Percentiles rank a stretch among this genome's conserved stretches.
Evolutionary conservation across 2,329 filamentous ascomycete species (phyloP).

Genomic region (Ophiostoma himal-ulmi): DNA sequence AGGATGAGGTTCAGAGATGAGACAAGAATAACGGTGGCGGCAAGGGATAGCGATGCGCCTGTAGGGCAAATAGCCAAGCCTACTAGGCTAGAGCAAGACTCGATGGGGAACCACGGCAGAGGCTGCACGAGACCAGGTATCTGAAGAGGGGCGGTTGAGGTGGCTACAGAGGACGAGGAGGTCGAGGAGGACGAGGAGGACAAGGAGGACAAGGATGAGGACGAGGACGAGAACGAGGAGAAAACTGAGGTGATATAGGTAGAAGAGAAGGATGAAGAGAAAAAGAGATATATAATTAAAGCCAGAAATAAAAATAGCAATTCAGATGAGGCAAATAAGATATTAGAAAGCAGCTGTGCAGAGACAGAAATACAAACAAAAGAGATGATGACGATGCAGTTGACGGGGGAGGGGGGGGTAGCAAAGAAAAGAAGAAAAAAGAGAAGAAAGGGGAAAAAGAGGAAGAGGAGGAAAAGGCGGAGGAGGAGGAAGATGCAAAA

Average conservation of each 20-base stretch:
- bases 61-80: constrained; percentile 3
- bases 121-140: constrained; percentile 1
- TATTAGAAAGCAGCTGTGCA: constrained; percentile 9
- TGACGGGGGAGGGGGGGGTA: constrained; percentile 24
- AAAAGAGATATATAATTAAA: background rate
- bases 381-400: constrained; percentile 23
- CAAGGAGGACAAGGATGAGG: too few relatives aligned
- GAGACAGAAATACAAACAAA: constrained; percentile 18
- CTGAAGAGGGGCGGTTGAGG: background rate
- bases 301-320: constrained; percentile 17
- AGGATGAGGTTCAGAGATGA: constrained; percentile 2
- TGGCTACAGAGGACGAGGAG: background rate
- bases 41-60: constrained; percentile 5
- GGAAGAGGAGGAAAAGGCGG: constrained; percentile 11
- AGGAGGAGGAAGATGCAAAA: constrained; percentile 15
- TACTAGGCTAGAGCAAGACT: background rate
- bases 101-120: background rate
- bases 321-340: background rate
- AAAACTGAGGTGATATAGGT: background rate
- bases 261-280: background rate
- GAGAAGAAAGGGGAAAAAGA: constrained; percentile 11
- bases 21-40: constrained; percentile 3
- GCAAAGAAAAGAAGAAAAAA: constrained; percentile 15
- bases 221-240: background rate
- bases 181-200: too few relatives aligned